These are phyloP conservation scores for Sabuloglossum arenarium DNA, from an alignment of 495 filamentous ascomycete species.

Conservation along the genomic window DNA sequence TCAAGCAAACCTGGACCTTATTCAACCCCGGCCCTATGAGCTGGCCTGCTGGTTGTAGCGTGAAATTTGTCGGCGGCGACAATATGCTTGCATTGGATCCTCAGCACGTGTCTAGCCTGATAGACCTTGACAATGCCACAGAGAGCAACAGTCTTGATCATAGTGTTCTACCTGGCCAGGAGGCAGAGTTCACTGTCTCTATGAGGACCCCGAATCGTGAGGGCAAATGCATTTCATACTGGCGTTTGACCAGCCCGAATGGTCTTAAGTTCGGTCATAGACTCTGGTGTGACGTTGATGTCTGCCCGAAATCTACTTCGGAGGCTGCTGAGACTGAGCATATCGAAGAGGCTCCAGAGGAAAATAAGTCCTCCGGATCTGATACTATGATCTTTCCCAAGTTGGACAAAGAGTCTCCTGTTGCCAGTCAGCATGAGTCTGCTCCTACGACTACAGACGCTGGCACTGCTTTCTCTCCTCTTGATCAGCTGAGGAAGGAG, in stretches of 20 bases:
- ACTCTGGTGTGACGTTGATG: constrained; percentile 83
- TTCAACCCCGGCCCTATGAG: constrained; percentile 55
- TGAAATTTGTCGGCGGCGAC: constrained; percentile 83
- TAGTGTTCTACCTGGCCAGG: constrained; percentile 48
- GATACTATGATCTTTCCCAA: constrained; percentile 79
- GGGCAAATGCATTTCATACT: constrained; percentile 78
- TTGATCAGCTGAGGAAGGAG: constrained; percentile 17
- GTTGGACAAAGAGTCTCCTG: constrained; percentile 84
- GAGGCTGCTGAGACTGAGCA: constrained; percentile 8
- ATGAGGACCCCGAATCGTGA: constrained; percentile 55
- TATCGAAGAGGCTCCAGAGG: constrained; percentile 11
- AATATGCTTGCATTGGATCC: constrained; percentile 81
- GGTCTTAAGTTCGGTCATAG: constrained; percentile 75
- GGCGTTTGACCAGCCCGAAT: constrained; percentile 72
- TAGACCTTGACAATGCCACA: constrained; percentile 48
- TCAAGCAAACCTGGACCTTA: constrained; percentile 84
- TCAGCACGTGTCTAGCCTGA: constrained; percentile 49
- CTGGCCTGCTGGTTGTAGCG: constrained; percentile 81
- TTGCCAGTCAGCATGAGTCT: constrained; percentile 51
- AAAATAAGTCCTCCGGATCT: constrained; percentile 3
- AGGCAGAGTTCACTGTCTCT: constrained; percentile 59
- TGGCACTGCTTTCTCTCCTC: constrained; percentile 17
- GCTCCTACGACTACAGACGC: constrained; percentile 12
- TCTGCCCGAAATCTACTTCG: constrained; percentile 15
- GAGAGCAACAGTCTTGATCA: constrained; percentile 59